phyloP scores from a whole-genome alignment of 2,329 filamentous ascomycete species.

The Kalmusia sp. region DNA sequence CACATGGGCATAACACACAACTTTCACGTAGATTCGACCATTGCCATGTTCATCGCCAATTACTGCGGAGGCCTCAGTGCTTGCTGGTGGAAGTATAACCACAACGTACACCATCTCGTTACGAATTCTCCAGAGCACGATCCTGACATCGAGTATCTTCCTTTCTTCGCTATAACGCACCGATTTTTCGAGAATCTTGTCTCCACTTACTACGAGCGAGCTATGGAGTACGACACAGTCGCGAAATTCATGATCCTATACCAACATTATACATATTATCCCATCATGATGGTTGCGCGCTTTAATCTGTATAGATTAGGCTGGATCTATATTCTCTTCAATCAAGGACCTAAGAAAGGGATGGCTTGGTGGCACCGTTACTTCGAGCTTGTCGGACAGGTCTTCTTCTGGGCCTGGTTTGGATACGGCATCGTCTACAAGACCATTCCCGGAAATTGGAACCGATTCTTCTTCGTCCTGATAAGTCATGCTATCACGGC shows the following conservation, averaged over 20 bases:
- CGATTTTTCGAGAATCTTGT: constrained; percentile 69
- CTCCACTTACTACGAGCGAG: constrained; percentile 71
- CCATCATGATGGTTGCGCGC: constrained; percentile 70
- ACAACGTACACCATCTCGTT: constrained; percentile 96
- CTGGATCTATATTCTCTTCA: constrained; percentile 68
- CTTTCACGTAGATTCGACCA: constrained; percentile 80
- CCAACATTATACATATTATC: constrained; percentile 74
- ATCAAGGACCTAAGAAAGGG: constrained; percentile 62
- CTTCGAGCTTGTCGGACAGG: constrained; percentile 68
- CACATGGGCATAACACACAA: constrained; percentile 97
- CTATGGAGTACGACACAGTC: constrained; percentile 68
- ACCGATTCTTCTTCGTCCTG: constrained; percentile 67
- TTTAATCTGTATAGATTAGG: constrained; percentile 76
- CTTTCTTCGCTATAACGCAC: constrained; percentile 72
- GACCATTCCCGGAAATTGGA: constrained; percentile 63
- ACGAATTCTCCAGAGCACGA: constrained; percentile 96
- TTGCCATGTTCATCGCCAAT: constrained; percentile 90
- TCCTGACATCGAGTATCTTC: constrained; percentile 84
- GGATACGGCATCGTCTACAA: constrained; percentile 71
- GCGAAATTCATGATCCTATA: constrained; percentile 66
- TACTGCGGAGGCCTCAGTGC: constrained; percentile 88
- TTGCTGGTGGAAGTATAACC: constrained; percentile 96
- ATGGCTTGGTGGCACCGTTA: constrained; percentile 73
- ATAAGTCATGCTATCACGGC: constrained; percentile 71
- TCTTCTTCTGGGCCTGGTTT: constrained; percentile 72